Base-by-base conservation (phyloP, 352 stramenopile species). In the Achlya hypogyna region DNA sequence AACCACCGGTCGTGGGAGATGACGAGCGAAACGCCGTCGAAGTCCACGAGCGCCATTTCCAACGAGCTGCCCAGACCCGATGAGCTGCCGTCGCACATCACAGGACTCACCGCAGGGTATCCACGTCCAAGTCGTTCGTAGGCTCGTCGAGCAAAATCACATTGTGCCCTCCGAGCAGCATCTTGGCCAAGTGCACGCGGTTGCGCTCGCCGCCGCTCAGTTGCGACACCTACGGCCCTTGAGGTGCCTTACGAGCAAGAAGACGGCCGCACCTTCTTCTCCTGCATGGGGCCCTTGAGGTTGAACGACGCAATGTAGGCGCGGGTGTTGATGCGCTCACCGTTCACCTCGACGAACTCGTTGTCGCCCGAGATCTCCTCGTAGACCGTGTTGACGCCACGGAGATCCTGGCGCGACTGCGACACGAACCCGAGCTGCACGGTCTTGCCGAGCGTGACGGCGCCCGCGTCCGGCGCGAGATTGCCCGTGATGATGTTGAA, bases 1-100 rank as follows among this genome's bases (percentile, higher is more conserved):
- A 99, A 99, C 68, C 85, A 93, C 35, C 96, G 86, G 75, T 99
- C 96, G 77, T 98, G 96, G 51, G 87, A 97, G 51, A 99, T 97
- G 2, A 98, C 85, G 71, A 98, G 87, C 16, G 93, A 86, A 22
- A 97, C 98, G 65, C 97, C 92, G 53, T 85, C 79, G 62, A 96
- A 98, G 10, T 90, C 73, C 20, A 74, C 72, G 0, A 98, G 79
- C 72, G 91, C 93, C 6, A 82, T 74, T 62, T 96, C 84, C 25
- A 98, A 79, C 63, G 89, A 97, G 14, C 62, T 65, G 34, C n/a
- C 9, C 35, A 8, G 28, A 52, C 27, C n/a, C n/a, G n/a, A n/a
- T n/a, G n/a, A n/a, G n/a, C n/a, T n/a, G n/a, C n/a, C n/a, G n/a
- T n/a, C n/a, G n/a, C n/a, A n/a, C n/a, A n/a, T 32, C 32, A 5